phyloP scores from a whole-genome alignment of 2,329 filamentous ascomycete genomes.

The Fusarium xylarioides region DNA sequence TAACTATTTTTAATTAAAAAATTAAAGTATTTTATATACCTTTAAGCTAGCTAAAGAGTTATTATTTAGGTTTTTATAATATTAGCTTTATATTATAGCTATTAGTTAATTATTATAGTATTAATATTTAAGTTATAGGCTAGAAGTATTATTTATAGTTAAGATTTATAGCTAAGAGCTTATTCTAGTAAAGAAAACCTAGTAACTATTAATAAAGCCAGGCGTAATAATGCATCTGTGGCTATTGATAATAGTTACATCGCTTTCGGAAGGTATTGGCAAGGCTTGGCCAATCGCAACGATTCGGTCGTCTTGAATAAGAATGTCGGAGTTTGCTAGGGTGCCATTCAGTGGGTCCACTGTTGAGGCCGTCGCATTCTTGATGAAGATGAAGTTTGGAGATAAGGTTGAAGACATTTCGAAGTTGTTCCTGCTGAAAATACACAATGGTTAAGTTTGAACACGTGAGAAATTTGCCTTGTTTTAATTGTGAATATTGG shows the following conservation, averaged over 20 bases:
- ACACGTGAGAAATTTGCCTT: fast-evolving
- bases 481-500: background rate
- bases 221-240: background rate
- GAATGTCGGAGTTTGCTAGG: background rate
- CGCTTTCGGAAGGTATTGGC: background rate
- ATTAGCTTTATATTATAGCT: too few species aligned
- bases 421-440: background rate
- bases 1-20: too few species aligned
- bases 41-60: too few species aligned
- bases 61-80: too few species aligned
- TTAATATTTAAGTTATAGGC: too few species aligned
- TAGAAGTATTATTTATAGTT: too few species aligned
- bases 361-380: background rate
- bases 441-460: too few species aligned
- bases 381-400: background rate
- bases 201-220: too few species aligned
- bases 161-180: too few species aligned
- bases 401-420: background rate
- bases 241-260: background rate
- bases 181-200: too few species aligned
- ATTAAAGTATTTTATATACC: too few species aligned
- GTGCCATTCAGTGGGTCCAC: background rate
- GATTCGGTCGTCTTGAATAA: background rate
- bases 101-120: too few species aligned
- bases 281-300: background rate